Conservation (phyloP, 225 moss, liverwort and hornwort species). For the Neckera pumila region DNA sequence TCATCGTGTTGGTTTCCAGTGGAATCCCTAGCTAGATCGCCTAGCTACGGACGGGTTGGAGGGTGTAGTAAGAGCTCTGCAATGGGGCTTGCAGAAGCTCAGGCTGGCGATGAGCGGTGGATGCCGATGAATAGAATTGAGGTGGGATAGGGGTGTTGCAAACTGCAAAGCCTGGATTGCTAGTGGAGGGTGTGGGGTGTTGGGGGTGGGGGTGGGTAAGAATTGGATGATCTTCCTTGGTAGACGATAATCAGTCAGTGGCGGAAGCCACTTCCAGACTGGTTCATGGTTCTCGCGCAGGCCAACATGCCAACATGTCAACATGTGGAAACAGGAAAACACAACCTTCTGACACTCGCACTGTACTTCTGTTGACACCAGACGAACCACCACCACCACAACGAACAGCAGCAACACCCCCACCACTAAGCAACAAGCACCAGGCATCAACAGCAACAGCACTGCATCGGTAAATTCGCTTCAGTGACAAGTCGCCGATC, state of each 20-base stretch:
- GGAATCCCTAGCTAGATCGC: neutral
- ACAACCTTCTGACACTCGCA: constrained; percentile 5
- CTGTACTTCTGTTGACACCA: neutral
- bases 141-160: too few species aligned
- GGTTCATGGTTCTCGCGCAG: neutral
- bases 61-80: neutral
- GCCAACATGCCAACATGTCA: neutral
- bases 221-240: neutral
- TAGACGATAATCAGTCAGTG: neutral
- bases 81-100: neutral
- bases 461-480: constrained; percentile 1
- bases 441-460: neutral
- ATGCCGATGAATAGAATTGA: neutral
- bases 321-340: constrained; percentile 11
- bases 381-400: neutral
- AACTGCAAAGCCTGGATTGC: neutral
- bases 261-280: neutral
- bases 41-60: neutral
- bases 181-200: neutral
- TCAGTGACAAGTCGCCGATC: neutral
- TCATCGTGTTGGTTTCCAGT: neutral
- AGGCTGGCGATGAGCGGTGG: neutral
- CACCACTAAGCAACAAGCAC: neutral
- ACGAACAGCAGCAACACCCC: neutral
- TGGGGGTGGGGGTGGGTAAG: neutral